Conservation (phyloP, 805 yeast genomes). For the Nakazawaea siamensis region DNA sequence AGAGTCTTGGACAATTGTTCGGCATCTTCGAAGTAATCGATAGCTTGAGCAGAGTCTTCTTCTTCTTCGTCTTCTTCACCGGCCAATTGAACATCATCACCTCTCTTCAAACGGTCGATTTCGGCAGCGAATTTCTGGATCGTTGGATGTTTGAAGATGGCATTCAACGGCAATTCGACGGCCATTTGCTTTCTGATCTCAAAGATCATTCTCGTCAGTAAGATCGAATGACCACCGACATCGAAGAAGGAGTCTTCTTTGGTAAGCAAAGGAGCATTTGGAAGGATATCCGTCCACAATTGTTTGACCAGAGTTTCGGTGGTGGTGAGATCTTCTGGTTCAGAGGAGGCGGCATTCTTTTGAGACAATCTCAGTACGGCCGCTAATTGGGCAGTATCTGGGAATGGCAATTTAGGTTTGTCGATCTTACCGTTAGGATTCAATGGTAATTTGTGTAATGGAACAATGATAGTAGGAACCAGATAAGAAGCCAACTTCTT, state of each 20-base stretch:
- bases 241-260: constrained; percentile 91
- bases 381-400: constrained; percentile 78
- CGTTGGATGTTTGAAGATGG: constrained; percentile 85
- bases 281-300: constrained; percentile 80
- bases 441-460: constrained; percentile 77
- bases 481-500: constrained; percentile 90
- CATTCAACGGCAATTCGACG: constrained; percentile 82
- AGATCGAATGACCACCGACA: constrained; percentile 94
- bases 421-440: constrained; percentile 98
- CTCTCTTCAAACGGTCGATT: constrained; percentile 48
- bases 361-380: constrained; percentile 52
- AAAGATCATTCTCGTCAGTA: constrained; percentile 96
- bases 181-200: constrained; percentile 72
- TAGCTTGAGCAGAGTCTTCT: constrained; percentile 15
- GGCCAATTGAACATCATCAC: constrained; percentile 37
- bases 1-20: constrained; percentile 31
- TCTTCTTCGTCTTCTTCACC: constrained; percentile 23
- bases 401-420: constrained; percentile 94
- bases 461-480: constrained; percentile 86
- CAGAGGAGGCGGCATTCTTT: constrained; percentile 17
- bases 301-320: constrained; percentile 66
- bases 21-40: constrained; percentile 72
- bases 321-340: constrained; percentile 45
- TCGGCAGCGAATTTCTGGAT: constrained; percentile 69
- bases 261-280: constrained; percentile 73